Base-by-base conservation (phyloP, 192 early-diverging fungal genomes). In the Umbelopsis sp. region DNA sequence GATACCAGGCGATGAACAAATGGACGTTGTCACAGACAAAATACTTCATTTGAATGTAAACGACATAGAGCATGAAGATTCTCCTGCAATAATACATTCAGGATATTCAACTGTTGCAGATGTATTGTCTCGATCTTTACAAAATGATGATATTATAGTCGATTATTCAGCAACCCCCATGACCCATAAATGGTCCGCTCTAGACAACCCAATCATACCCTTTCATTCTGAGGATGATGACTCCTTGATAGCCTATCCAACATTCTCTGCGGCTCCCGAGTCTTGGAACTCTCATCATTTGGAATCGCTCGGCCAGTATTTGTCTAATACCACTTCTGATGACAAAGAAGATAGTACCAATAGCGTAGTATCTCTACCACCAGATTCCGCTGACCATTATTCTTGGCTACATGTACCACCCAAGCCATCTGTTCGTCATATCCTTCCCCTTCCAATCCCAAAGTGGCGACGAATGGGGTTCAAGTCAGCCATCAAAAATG, bases 111-210 rank as follows among this genome's bases (percentile, higher is more conserved):
- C 31, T 1, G 16, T 32, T 26, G 2, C 56, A 11, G 26, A 32
- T 62, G 31, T 34, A 17, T 36, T 62, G 12, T 62, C 56, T 32
- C 56, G 31, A 17, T 31, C 26, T 14, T 62, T 62, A 3, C 56
- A 62, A 0, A 62, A 36, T 59, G 6, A 59, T 11, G 54, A 59
- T 62, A 14, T 20, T 20, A 34, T 62, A 34, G 26, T 62, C 17
- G 56, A 62, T 62, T 62, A 34, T 62, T 62, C 56, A 62, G 56
- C 56, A 32, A n/a, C 56, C 31, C 56, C 31, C 31, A 36, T 62
- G 26, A 34, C 56, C 29, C 56, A 62, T 22, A 26, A 34, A 29
- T 62, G 56, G 56, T 32, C 56, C 4, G 17, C 31, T 34, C 17
- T 62, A 17, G 31, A 34, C 3, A 26, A 34, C 7, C 26, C 32